Percentiles rank a stretch among this genome's conserved stretches.
Conservation (phyloP, 2,329 filamentous ascomycete species). For the Paraconiothyrium brasiliense region DNA sequence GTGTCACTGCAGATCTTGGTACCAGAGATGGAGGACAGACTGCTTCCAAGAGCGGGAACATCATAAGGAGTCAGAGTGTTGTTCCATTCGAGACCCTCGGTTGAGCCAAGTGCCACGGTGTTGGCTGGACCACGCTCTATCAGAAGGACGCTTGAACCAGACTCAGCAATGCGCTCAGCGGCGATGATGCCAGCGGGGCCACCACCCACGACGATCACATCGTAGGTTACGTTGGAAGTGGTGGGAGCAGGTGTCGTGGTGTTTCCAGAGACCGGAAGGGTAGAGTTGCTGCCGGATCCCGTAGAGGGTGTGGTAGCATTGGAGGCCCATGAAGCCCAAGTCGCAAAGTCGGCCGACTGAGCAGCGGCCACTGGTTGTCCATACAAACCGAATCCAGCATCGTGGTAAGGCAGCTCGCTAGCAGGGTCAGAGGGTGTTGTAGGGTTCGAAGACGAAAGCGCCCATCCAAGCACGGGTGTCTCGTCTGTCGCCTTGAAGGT, state of each 20-base stretch:
- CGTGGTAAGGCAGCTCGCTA: conserved; percentile 11
- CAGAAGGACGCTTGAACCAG: conserved; percentile 69
- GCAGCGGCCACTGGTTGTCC: conserved; percentile 5
- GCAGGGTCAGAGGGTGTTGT: conserved; percentile 9
- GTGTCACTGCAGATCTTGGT: conserved; percentile 69
- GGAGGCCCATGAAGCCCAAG: conserved; percentile 21
- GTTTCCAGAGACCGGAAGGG: conserved; percentile 18
- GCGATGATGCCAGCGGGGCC: conserved; percentile 67
- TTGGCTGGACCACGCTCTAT: conserved; percentile 57
- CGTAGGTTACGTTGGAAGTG: conserved; percentile 56
- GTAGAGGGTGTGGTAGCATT: conserved; percentile 20
- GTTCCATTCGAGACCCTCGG: conserved; percentile 62
- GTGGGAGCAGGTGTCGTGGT: conserved; percentile 36
- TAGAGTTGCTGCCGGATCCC: conserved; percentile 18
- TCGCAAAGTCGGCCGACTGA: conserved; percentile 9
- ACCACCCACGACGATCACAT: conserved; percentile 69
- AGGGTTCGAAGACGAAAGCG: conserved; percentile 4
- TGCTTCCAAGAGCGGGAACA: conserved; percentile 70
- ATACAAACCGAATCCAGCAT: conserved; percentile 11
- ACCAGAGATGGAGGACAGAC: conserved; percentile 7
- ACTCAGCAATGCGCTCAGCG: conserved; percentile 66
- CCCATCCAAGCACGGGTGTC: conserved; percentile 8
- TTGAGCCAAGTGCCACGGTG: conserved; percentile 56
- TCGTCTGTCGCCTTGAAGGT: conserved; percentile 7
- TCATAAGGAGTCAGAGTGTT: conserved; percentile 74